A percentile compares a stretch with the other conserved stretches of the same genome.
phyloP scores from a whole-genome alignment of 202 grass and related monocot species.

The Musa balbisiana region DNA sequence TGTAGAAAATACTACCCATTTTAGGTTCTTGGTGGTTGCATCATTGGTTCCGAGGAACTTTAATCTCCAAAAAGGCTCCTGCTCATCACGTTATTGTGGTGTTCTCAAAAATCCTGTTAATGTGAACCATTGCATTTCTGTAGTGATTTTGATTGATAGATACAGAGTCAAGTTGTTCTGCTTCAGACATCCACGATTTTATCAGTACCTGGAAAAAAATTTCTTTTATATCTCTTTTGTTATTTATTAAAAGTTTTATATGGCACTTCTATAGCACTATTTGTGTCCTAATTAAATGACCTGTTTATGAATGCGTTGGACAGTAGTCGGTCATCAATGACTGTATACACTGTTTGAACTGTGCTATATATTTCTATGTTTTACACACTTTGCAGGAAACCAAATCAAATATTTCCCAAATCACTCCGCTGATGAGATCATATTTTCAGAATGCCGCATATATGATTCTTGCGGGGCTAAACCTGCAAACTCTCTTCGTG shows the following conservation, averaged over 20 bases:
- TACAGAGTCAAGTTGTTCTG: no score
- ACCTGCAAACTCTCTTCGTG: conserved; percentile 97
- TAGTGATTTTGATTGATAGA: not conserved
- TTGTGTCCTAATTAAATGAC: no score
- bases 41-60: conserved; percentile 79
- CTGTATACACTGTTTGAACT: not conserved
- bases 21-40: conserved; percentile 56
- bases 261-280: no score
- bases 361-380: not conserved
- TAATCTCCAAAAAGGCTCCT: conserved; percentile 81
- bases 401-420: conserved; percentile 6
- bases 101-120: conserved; percentile 81
- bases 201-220: not conserved
- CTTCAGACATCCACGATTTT: not conserved
- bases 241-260: conserved; percentile 3
- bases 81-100: conserved; percentile 95
- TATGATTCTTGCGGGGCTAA: conserved; percentile 82
- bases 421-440: conserved; percentile 15
- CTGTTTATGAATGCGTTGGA: not conserved
- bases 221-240: not conserved
- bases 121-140: not conserved
- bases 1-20: not conserved
- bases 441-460: conserved; percentile 90
- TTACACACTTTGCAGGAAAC: not conserved
- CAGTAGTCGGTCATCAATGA: not conserved